Evolutionary conservation across 208 protist genomes (phyloP).

Genomic region (Blastocrithidia nonstop): DNA sequence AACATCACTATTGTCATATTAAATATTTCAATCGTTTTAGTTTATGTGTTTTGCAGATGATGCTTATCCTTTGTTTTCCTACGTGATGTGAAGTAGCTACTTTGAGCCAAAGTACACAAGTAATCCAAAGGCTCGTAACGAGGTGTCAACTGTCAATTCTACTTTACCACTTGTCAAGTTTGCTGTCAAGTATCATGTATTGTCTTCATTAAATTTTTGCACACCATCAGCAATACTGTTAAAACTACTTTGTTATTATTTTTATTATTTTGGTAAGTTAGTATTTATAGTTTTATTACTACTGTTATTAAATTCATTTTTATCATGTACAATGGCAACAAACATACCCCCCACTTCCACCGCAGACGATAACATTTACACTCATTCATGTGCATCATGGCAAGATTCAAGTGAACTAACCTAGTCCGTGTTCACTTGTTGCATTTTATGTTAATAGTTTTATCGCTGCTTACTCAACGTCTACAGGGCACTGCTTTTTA

Average conservation of each 20-base stretch:
- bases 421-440: no score
- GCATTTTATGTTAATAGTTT: no score
- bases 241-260: not conserved
- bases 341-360: slow-evolving; percentile 51
- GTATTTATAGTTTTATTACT: not conserved
- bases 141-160: slow-evolving; percentile 68
- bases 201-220: slow-evolving; percentile 3
- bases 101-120: slow-evolving; percentile 68
- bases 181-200: slow-evolving; percentile 65
- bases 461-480: no score
- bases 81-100: no score
- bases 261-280: not conserved
- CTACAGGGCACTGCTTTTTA: no score
- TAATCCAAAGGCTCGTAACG: slow-evolving; percentile 60
- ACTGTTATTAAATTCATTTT: slow-evolving; percentile 1
- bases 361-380: slow-evolving; percentile 16
- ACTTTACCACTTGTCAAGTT: slow-evolving; percentile 68
- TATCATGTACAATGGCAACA: slow-evolving; percentile 20
- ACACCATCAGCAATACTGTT: not conserved
- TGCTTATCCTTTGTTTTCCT: no score
- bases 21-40: slow-evolving; percentile 5
- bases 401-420: no score
- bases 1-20: not conserved
- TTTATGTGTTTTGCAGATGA: no score
- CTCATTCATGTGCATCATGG: no score